phyloP scores from a whole-genome alignment of 108 stramenopile genomes.

The Aurantiochytrium sp. region DNA sequence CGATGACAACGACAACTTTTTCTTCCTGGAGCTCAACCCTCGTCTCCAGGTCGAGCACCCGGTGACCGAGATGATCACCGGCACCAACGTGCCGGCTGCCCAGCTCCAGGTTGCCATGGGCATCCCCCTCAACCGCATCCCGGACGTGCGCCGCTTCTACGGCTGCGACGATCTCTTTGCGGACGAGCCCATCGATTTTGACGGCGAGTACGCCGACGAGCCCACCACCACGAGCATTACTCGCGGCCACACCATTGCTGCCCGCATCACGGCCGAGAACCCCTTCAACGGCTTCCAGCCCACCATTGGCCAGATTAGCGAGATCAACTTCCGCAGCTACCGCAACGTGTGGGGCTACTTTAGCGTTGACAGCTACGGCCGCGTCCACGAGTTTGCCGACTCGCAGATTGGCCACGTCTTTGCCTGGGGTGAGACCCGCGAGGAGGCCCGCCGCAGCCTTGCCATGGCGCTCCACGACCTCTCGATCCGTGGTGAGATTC shows the following conservation, averaged over 20 bases:
- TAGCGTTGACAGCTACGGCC: conserved; percentile 88
- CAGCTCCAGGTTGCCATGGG: conserved; percentile 99
- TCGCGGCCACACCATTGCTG: conserved; percentile 88
- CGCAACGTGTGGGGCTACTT: conserved; percentile 99
- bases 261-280: conserved; percentile 98
- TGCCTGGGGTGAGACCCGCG: conserved; percentile 79
- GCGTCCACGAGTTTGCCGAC: conserved; percentile 98
- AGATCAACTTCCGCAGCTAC: conserved; percentile 94
- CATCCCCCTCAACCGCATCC: conserved; percentile 88
- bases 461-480: conserved; percentile 91
- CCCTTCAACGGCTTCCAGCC: conserved; percentile 97
- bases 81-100: conserved; percentile 88
- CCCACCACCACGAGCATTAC: not conserved
- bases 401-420: conserved; percentile 99
- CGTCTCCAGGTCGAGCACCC: conserved; percentile 96
- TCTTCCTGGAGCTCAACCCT: conserved; percentile 97
- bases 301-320: conserved; percentile 84
- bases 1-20: conserved; percentile 77
- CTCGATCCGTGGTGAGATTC: conserved; percentile 95
- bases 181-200: conserved; percentile 55
- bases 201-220: conserved; percentile 6
- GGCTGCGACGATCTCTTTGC: conserved; percentile 69
- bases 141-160: conserved; percentile 85
- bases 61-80: conserved; percentile 98
- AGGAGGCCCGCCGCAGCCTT: conserved; percentile 90